These are phyloP conservation scores for Ogataea pini DNA, from an alignment of 805 yeast species.

Conservation along the genomic window DNA sequence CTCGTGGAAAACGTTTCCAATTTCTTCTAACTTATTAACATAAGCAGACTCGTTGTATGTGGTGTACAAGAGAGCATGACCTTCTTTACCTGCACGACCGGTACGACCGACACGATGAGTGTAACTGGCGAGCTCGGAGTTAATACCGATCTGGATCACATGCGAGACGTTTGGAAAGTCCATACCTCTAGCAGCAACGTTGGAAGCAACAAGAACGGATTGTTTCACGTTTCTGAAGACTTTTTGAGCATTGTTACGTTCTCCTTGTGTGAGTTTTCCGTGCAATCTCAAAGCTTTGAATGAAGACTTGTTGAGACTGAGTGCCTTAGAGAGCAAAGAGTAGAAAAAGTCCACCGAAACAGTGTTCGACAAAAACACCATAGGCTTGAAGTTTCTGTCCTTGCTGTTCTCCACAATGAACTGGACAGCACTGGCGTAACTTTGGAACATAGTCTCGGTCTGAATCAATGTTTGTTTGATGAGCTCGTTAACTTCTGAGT, in stretches of 20 bases:
- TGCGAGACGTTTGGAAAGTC: constrained; percentile 88
- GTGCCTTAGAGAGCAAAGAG: constrained; percentile 36
- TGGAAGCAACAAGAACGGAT: constrained; percentile 78
- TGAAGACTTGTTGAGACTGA: constrained; percentile 18
- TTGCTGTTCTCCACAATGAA: constrained; percentile 43
- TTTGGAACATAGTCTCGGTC: constrained; percentile 56
- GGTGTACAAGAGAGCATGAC: constrained; percentile 65
- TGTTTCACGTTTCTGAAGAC: constrained; percentile 36
- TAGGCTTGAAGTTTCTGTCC: constrained; percentile 62
- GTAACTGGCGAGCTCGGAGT: constrained; percentile 73
- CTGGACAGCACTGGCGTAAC: constrained; percentile 57
- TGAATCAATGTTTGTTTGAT: constrained; percentile 67
- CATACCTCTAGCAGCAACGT: constrained; percentile 96
- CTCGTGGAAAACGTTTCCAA: constrained; percentile 56
- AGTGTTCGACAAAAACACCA: constrained; percentile 81
- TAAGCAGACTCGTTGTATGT: constrained; percentile 59
- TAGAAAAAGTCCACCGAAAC: constrained; percentile 62
- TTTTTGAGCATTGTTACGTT: constrained; percentile 45
- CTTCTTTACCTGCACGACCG: constrained; percentile 85
- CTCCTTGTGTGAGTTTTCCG: constrained; percentile 71
- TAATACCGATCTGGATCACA: constrained; percentile 82
- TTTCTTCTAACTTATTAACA: constrained; percentile 48
- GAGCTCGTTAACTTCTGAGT: constrained; percentile 64
- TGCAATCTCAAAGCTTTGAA: constrained; percentile 45
- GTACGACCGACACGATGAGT: constrained; percentile 96